Conservation (phyloP, 768 basidiomycete genomes). For the Epithele typhae region DNA sequence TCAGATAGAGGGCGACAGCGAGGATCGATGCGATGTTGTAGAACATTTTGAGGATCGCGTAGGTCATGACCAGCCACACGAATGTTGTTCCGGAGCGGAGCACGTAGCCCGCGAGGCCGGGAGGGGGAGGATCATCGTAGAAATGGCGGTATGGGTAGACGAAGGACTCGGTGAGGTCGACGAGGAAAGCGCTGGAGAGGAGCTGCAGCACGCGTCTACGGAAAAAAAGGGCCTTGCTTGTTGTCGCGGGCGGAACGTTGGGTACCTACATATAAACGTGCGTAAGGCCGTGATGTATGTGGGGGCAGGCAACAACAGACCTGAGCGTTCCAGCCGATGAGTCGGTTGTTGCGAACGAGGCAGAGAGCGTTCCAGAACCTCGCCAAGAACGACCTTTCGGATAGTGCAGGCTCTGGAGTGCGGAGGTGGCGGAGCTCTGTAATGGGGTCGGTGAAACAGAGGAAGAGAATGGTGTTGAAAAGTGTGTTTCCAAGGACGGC, state of each 20-base stretch:
- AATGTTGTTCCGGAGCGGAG: background rate
- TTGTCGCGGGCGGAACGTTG: conserved; percentile 8
- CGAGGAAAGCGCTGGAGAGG: conserved; percentile 2
- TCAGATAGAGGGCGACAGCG: conserved; percentile 9
- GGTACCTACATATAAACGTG: conserved; percentile 9
- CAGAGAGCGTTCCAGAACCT: conserved; percentile 7
- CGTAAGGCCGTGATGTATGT: background rate
- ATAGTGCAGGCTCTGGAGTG: background rate
- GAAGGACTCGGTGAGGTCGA: conserved; percentile 8
- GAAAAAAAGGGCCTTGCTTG: conserved; percentile 6
- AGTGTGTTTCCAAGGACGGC: conserved; percentile 4
- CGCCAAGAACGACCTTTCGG: conserved; percentile 1
- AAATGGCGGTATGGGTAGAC: conserved; percentile 2
- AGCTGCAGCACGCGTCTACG: conserved; percentile 1
- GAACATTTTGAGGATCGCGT: conserved; percentile 9
- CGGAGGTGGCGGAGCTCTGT: conserved; percentile 1
- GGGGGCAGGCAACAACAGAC: conserved; percentile 1
- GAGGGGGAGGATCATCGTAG: background rate
- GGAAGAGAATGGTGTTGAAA: conserved; percentile 1
- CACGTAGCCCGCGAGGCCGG: background rate
- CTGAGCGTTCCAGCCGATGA: conserved; percentile 18
- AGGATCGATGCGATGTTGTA: background rate
- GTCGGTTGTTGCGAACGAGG: conserved; percentile 8
- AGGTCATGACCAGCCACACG: conserved; percentile 1
- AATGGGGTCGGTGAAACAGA: conserved; percentile 7